Conservation (phyloP, 768 basidiomycete genomes). For the Collybia sordida region DNA sequence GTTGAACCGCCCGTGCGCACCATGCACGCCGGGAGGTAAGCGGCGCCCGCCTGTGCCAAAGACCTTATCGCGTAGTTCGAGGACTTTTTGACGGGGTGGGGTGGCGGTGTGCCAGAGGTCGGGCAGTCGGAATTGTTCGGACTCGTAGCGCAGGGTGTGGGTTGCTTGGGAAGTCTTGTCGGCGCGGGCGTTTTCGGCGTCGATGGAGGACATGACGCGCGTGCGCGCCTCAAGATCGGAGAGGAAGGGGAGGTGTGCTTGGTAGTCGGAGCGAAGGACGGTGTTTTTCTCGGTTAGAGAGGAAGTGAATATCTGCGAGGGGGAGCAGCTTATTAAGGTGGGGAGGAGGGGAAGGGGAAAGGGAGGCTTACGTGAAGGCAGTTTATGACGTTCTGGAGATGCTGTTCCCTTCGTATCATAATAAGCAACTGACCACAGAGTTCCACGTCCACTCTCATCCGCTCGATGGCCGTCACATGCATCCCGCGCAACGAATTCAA, state of each 20-base stretch:
- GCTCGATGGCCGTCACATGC: slow-evolving; percentile 52
- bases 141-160: slow-evolving; percentile 69
- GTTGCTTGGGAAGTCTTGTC: slow-evolving; percentile 60
- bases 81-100: slow-evolving; percentile 59
- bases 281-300: slow-evolving; percentile 56
- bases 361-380: slow-evolving; percentile 49
- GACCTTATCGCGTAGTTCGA: slow-evolving; percentile 64
- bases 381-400: slow-evolving; percentile 61
- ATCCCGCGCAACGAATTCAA: slow-evolving; percentile 46
- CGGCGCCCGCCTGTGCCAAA: slow-evolving; percentile 61
- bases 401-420: slow-evolving; percentile 65
- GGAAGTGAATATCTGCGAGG: slow-evolving; percentile 45
- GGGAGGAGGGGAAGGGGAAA: neutral
- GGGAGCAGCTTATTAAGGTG: slow-evolving; percentile 9
- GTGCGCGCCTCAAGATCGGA: slow-evolving; percentile 44
- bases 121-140: slow-evolving; percentile 62
- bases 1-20: slow-evolving; percentile 60
- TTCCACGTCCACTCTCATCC: slow-evolving; percentile 79
- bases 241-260: slow-evolving; percentile 48
- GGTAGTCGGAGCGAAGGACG: slow-evolving; percentile 57
- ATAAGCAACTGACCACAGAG: slow-evolving; percentile 73
- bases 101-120: slow-evolving; percentile 68
- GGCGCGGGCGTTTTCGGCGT: slow-evolving; percentile 46
- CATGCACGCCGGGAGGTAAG: slow-evolving; percentile 48
- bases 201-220: slow-evolving; percentile 50